phyloP scores from a whole-genome alignment of 2,329 filamentous ascomycete genomes.

The Phymatotrichopsis omnivora region DNA sequence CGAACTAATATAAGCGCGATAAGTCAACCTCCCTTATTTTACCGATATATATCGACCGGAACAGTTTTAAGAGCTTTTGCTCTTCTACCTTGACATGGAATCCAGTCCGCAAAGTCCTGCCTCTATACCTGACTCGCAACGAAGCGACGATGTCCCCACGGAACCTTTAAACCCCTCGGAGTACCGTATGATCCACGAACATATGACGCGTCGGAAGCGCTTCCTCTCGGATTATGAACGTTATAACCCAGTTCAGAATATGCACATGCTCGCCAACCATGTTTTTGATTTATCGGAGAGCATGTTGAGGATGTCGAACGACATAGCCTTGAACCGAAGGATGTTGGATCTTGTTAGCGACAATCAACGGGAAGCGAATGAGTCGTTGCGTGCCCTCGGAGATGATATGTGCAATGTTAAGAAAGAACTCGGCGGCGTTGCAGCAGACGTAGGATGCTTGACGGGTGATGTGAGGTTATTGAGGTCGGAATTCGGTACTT shows the following conservation, averaged over 20 bases:
- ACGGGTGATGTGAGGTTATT: neutral
- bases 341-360: slow-evolving; percentile 19
- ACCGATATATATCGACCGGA: no score
- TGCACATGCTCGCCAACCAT: slow-evolving; percentile 25
- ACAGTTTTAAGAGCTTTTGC: no score
- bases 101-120: no score
- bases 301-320: slow-evolving; percentile 16
- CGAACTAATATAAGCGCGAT: no score
- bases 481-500: slow-evolving; percentile 6
- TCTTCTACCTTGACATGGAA: no score
- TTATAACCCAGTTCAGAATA: slow-evolving; percentile 26
- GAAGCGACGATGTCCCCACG: slow-evolving; percentile 17
- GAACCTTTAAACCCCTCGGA: slow-evolving; percentile 21
- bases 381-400: slow-evolving; percentile 13
- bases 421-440: slow-evolving; percentile 11
- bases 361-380: slow-evolving; percentile 12
- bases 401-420: slow-evolving; percentile 13
- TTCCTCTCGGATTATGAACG: slow-evolving; percentile 25
- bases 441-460: neutral
- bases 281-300: slow-evolving; percentile 25
- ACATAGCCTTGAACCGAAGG: slow-evolving; percentile 14
- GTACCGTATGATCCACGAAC: slow-evolving; percentile 19
- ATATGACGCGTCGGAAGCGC: slow-evolving; percentile 23
- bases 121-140: no score
- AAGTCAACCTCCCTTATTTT: no score